A percentile compares a stretch with the other conserved stretches of the same genome.
Evolutionary conservation across 768 basidiomycete genomes (phyloP).

Genomic region (Lentinula detonsa): DNA sequence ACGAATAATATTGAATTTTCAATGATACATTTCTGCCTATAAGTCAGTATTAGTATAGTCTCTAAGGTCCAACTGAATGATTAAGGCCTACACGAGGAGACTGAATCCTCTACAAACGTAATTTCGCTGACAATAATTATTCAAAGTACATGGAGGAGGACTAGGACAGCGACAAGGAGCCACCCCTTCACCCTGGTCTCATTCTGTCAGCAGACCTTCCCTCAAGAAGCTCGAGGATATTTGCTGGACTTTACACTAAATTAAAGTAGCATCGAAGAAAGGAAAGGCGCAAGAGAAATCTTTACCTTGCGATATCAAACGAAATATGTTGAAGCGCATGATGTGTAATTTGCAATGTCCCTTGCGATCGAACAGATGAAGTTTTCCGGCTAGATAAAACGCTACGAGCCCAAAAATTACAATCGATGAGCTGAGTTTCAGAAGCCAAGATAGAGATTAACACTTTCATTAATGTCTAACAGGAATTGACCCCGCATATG

Average conservation of each 20-base stretch:
- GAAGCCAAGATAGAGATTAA: neutral
- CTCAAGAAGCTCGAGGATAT: neutral
- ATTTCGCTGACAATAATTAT: too few relatives aligned
- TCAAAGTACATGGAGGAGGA: neutral
- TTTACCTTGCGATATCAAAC: constrained; percentile 42
- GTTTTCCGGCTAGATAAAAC: constrained; percentile 87
- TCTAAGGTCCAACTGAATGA: too few relatives aligned
- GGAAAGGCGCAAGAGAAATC: constrained; percentile 68
- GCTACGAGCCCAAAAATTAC: constrained; percentile 83
- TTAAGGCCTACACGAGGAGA: too few relatives aligned
- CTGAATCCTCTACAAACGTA: too few relatives aligned
- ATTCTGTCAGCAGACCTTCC: neutral
- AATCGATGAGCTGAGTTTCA: constrained; percentile 6
- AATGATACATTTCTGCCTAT: too few relatives aligned
- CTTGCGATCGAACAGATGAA: constrained; percentile 81
- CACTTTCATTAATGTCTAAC: constrained; percentile 76
- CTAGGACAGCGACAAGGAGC: neutral
- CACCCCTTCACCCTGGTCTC: neutral
- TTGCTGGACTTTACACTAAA: constrained; percentile 16
- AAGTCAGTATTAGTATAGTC: too few relatives aligned
- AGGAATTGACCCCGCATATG: constrained; percentile 60
- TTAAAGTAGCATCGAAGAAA: constrained; percentile 59
- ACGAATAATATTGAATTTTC: neutral
- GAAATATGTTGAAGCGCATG: neutral
- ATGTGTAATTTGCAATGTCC: constrained; percentile 56